Conservation (phyloP, 306 rosid species). For the Vigna hirtella region DNA sequence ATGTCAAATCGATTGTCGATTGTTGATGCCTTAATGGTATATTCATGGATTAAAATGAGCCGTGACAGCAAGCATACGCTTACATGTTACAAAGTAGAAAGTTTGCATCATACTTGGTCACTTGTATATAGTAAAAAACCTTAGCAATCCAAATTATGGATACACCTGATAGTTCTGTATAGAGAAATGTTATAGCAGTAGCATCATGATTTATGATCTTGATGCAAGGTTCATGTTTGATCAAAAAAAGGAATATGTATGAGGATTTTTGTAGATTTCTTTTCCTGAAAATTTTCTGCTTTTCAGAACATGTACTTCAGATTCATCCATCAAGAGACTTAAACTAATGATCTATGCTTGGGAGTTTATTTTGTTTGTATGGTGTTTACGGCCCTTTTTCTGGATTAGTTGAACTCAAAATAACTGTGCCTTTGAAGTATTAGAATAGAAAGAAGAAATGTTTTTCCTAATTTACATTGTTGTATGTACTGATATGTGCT, state of each 20-base stretch:
- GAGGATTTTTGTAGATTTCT: neutral
- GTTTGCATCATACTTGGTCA: conserved; percentile 1
- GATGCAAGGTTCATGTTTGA: conserved; percentile 10
- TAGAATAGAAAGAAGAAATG: conserved; percentile 30
- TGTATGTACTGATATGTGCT: conserved; percentile 34
- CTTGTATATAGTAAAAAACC: conserved; percentile 21
- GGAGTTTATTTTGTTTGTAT: conserved; percentile 7
- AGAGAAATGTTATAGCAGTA: conserved; percentile 23
- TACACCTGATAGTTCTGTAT: conserved; percentile 14
- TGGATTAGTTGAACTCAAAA: conserved; percentile 18
- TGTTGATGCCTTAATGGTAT: conserved; percentile 27
- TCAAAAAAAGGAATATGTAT: conserved; percentile 16
- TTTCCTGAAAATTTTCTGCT: conserved; percentile 26
- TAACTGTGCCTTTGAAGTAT: conserved; percentile 25
- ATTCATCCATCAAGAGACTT: conserved; percentile 22
- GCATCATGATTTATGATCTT: conserved; percentile 12
- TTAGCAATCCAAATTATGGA: conserved; percentile 15
- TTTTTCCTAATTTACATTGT: conserved; percentile 24
- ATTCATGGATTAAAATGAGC: conserved; percentile 37
- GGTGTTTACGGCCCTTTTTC: conserved; percentile 29
- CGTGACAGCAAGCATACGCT: conserved; percentile 15
- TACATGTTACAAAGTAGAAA: conserved; percentile 26
- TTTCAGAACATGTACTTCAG: conserved; percentile 16
- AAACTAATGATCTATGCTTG: conserved; percentile 19
- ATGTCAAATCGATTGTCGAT: conserved; percentile 27